Conservation (phyloP, 768 basidiomycete species). For the Boletus rubroflammeus region DNA sequence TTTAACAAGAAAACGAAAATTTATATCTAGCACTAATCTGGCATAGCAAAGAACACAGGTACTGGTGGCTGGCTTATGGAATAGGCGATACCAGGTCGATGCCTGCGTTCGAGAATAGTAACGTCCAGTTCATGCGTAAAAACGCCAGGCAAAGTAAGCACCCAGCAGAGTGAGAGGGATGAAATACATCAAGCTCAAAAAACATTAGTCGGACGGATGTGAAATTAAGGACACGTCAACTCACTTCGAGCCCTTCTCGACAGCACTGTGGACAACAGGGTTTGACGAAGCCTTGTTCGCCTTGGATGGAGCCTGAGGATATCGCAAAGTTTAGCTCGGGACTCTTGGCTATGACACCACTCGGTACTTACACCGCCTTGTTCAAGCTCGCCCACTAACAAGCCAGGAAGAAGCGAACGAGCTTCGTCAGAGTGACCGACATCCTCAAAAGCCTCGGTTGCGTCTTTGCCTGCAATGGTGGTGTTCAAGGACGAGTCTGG, state of each 20-base stretch:
- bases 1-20: constrained; percentile 3
- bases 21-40: constrained; percentile 23
- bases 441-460: constrained; percentile 98
- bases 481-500: not conserved
- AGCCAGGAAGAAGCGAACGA: constrained; percentile 71
- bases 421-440: constrained; percentile 99
- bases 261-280: constrained; percentile 39
- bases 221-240: constrained; percentile 20
- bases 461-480: constrained; percentile 71
- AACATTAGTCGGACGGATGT: constrained; percentile 1
- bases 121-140: constrained; percentile 42
- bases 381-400: constrained; percentile 83
- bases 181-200: constrained; percentile 72
- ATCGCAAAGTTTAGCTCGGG: constrained; percentile 1
- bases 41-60: constrained; percentile 14
- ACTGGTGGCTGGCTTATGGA: constrained; percentile 11
- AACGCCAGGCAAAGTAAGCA: constrained; percentile 87
- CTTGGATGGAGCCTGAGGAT: constrained; percentile 46
- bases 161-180: constrained; percentile 74
- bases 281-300: constrained; percentile 46
- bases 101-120: not conserved
- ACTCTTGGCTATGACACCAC: not conserved
- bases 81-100: not conserved
- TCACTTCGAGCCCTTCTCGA: constrained; percentile 69
- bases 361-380: constrained; percentile 51